Conservation (phyloP, 169 alveolate genomes). For the Neospora caninum region DNA sequence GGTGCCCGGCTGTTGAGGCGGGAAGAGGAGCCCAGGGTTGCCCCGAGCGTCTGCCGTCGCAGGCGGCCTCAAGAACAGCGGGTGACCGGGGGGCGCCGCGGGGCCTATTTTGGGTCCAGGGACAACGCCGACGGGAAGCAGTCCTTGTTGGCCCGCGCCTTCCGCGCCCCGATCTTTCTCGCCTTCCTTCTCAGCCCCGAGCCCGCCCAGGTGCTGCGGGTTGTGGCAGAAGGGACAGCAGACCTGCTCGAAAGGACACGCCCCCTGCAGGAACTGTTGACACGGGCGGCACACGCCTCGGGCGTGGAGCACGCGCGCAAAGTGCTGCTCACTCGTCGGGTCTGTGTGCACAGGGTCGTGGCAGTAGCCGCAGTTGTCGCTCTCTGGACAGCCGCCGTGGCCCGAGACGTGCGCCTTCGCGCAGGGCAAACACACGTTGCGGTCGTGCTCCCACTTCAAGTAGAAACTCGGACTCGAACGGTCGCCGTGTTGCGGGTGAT, state of each 20-base stretch:
- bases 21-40: neutral
- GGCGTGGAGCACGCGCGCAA: constrained; percentile 28
- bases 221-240: constrained; percentile 42
- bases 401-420: constrained; percentile 25
- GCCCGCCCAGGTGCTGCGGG: neutral
- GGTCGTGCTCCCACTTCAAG: constrained; percentile 30
- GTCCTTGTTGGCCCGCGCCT: neutral
- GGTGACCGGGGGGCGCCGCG: neutral
- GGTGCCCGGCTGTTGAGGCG: neutral
- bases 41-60: neutral
- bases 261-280: constrained; percentile 9
- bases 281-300: constrained; percentile 53
- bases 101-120: neutral
- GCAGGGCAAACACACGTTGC: constrained; percentile 35
- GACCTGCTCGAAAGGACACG: constrained; percentile 1
- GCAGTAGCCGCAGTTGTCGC: constrained; percentile 49
- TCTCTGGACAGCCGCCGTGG: constrained; percentile 27
- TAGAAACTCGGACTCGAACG: neutral
- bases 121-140: neutral
- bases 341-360: constrained; percentile 28
- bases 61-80: constrained; percentile 1
- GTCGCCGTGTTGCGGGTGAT: constrained; percentile 35
- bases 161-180: neutral
- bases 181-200: neutral
- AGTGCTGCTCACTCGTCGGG: neutral